These are phyloP conservation scores for Ormosia emarginata DNA, from an alignment of 306 rosid genomes.

Conservation along the genomic window DNA sequence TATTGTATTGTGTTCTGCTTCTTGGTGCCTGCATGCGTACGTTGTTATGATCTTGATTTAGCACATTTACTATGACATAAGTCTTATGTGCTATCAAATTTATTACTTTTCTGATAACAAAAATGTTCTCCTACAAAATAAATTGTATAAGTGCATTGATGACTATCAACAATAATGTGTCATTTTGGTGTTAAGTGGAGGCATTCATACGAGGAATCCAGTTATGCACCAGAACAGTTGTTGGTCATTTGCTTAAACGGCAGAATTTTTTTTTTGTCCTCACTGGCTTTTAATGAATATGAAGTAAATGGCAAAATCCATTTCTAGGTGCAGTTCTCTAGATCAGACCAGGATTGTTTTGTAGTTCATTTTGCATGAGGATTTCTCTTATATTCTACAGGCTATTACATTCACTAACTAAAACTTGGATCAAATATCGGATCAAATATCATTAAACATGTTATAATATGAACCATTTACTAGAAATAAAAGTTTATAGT, in stretches of 20 bases:
- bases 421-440: background rate
- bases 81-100: background rate
- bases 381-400: background rate
- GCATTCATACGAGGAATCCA: background rate
- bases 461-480: background rate
- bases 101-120: background rate
- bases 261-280: background rate
- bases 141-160: background rate
- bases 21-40: background rate
- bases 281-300: background rate
- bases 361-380: background rate
- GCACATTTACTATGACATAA: background rate
- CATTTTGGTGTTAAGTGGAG: background rate
- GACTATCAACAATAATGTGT: background rate
- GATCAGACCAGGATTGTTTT: background rate
- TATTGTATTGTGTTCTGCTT: background rate
- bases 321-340: background rate
- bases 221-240: background rate
- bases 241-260: background rate
- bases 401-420: background rate
- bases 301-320: background rate
- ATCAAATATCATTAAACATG: background rate
- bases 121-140: background rate
- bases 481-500: background rate
- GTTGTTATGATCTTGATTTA: background rate